Evolutionary conservation across 1,284 basidiomycete species (phyloP).

Genomic region (Trichosporon ovoides): DNA sequence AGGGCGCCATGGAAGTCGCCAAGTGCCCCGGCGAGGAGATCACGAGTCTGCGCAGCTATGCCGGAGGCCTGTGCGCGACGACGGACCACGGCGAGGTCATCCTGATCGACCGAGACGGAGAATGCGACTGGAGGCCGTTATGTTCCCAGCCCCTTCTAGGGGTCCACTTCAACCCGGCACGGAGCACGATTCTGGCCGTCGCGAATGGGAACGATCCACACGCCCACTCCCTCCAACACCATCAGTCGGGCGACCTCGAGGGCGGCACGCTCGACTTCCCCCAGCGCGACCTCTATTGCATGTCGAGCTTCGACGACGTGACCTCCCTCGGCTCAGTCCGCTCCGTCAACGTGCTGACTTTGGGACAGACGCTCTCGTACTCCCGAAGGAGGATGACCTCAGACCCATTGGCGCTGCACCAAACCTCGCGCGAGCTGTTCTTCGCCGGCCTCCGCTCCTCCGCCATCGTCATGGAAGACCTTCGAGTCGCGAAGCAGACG

Average conservation of each 20-base stretch:
- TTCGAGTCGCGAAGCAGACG: slow-evolving; percentile 22
- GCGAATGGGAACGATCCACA: slow-evolving; percentile 36
- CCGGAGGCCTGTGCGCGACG: slow-evolving; percentile 16
- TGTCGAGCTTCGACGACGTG: slow-evolving; percentile 32
- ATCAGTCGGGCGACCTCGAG: slow-evolving; percentile 10
- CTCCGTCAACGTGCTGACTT: slow-evolving; percentile 15
- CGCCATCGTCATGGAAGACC: slow-evolving; percentile 25
- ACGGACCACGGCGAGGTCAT: slow-evolving; percentile 41
- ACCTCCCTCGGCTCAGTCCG: slow-evolving; percentile 30
- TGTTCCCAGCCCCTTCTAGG: slow-evolving; percentile 34
- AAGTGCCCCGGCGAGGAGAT: slow-evolving; percentile 32
- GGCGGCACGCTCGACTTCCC: slow-evolving; percentile 26
- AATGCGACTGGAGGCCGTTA: slow-evolving; percentile 21
- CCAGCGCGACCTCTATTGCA: slow-evolving; percentile 29
- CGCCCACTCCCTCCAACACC: slow-evolving; percentile 27
- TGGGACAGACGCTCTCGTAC: slow-evolving; percentile 11
- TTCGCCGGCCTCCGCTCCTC: slow-evolving; percentile 31
- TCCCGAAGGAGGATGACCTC: slow-evolving; percentile 22
- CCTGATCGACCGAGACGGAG: slow-evolving; percentile 16
- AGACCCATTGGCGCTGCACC: slow-evolving; percentile 35
- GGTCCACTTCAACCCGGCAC: slow-evolving; percentile 30
- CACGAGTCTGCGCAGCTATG: slow-evolving; percentile 23
- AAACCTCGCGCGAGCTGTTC: slow-evolving; percentile 24
- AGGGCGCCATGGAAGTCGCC: slow-evolving; percentile 12
- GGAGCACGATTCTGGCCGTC: slow-evolving; percentile 29